phyloP scores from a whole-genome alignment of 169 alveolate genomes.

The Cryptosporidium meleagridis region DNA sequence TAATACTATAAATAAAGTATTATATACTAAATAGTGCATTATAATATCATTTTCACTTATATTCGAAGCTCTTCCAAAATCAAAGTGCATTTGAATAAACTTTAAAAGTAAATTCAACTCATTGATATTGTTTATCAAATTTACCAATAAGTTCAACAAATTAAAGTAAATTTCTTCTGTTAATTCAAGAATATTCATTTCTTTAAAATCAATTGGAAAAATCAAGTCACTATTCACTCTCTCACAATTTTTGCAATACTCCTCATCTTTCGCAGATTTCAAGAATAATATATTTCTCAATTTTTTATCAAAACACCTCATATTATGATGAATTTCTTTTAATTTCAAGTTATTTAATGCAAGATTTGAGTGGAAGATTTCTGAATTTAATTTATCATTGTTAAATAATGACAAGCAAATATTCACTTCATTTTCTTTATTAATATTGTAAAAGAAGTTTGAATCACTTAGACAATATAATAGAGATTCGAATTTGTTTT shows the following conservation, averaged over 20 bases:
- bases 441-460: not conserved
- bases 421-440: not conserved
- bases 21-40: constrained; percentile 3
- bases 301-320: not conserved
- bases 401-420: not conserved
- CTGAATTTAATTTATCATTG: not conserved
- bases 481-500: not conserved
- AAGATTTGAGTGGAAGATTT: not conserved
- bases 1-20: not conserved
- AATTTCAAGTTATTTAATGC: not conserved
- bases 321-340: not conserved
- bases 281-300: not conserved
- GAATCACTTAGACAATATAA: constrained; percentile 12
- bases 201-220: not conserved
- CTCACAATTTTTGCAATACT: not conserved
- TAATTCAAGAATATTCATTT: not conserved
- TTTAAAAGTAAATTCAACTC: constrained; percentile 11
- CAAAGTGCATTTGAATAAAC: not conserved
- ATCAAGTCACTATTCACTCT: too few relatives aligned
- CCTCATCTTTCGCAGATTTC: not conserved
- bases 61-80: not conserved
- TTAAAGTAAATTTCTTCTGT: constrained; percentile 1
- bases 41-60: not conserved
- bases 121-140: not conserved
- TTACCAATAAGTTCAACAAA: not conserved